These are phyloP conservation scores for Amylocarpus encephaloides DNA, from an alignment of 2,329 filamentous ascomycete genomes.

Conservation along the genomic window DNA sequence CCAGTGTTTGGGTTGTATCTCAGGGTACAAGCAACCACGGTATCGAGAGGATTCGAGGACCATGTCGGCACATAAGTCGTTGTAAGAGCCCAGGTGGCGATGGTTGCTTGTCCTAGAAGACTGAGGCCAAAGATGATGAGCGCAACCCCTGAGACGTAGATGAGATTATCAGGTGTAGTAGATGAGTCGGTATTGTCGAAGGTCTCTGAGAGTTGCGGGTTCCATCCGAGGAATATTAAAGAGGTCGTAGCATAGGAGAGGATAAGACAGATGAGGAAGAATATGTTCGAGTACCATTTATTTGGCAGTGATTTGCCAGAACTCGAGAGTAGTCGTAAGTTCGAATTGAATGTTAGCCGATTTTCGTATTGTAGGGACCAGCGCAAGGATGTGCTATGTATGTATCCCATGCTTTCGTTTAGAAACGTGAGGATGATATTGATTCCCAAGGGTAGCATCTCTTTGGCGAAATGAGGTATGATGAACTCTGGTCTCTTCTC, in stretches of 20 bases:
- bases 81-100: conserved; percentile 27
- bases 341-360: conserved; percentile 31
- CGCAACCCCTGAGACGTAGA: conserved; percentile 20
- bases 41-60: conserved; percentile 31
- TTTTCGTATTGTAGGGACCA: conserved; percentile 30
- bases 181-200: conserved; percentile 1
- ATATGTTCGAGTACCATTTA: conserved; percentile 22
- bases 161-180: conserved; percentile 13
- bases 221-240: conserved; percentile 27
- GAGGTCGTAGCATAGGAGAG: conserved; percentile 30
- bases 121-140: conserved; percentile 26
- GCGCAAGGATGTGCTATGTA: conserved; percentile 29
- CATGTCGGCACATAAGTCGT: conserved; percentile 27
- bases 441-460: conserved; percentile 16
- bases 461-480: conserved; percentile 13
- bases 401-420: conserved; percentile 31
- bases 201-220: conserved; percentile 20
- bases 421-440: conserved; percentile 28
- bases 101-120: conserved; percentile 25
- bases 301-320: conserved; percentile 23
- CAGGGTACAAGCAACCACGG: conserved; percentile 21
- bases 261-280: conserved; percentile 25
- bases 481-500: conserved; percentile 7
- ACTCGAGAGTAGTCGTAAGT: conserved; percentile 28
- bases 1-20: conserved; percentile 8